A percentile compares a stretch with the other conserved stretches of the same genome.
phyloP scores from a whole-genome alignment of 768 basidiomycete species.

The Suillus brevipes region DNA sequence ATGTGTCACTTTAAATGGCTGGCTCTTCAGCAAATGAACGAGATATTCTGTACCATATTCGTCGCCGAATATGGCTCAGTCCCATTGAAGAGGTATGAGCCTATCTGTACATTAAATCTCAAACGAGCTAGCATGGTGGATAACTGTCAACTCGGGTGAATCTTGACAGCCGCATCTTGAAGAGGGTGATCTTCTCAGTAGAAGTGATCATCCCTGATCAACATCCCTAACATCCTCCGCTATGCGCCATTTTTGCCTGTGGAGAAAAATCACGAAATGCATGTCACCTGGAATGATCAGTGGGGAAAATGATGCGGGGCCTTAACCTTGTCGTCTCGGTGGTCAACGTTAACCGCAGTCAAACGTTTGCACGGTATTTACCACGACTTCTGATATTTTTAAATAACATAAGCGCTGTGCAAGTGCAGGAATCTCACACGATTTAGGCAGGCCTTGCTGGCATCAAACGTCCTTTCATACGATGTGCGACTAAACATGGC shows the following conservation, averaged over 20 bases:
- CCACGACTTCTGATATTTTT: background rate
- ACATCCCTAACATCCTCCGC: background rate
- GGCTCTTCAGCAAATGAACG: background rate
- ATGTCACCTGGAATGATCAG: background rate
- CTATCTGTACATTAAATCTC: background rate
- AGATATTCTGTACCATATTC: background rate
- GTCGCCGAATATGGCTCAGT: background rate
- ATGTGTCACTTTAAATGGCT: too few relatives aligned
- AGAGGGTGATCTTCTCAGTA: background rate
- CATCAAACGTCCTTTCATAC: background rate
- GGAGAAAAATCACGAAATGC: background rate
- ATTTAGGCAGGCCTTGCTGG: background rate
- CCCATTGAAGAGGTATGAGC: background rate
- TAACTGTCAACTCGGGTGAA: background rate
- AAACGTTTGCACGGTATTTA: background rate
- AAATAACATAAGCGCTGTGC: background rate
- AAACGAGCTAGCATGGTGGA: background rate
- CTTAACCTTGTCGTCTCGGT: background rate
- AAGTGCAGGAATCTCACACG: too few relatives aligned
- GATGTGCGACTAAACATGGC: background rate
- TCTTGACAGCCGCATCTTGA: background rate
- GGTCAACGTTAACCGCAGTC: background rate
- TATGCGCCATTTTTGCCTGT: constrained; percentile 4
- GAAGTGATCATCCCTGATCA: constrained; percentile 1
- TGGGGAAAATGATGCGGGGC: background rate